Conservation (phyloP, 768 basidiomycete genomes). For the Psilocybe azurescens region DNA sequence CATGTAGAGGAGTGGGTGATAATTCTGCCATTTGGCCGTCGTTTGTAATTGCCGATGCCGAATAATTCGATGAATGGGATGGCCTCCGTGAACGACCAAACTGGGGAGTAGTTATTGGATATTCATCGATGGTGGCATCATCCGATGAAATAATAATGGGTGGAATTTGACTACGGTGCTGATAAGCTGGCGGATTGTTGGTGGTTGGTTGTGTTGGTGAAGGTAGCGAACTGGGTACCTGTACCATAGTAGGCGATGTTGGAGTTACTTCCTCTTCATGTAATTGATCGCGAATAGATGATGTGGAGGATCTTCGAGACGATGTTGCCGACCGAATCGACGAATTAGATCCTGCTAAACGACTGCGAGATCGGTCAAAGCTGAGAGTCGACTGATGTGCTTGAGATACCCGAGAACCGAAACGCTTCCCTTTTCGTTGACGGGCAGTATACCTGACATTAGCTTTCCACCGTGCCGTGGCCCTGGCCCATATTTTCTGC, state of each 20-base stretch:
- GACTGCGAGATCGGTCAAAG: conserved; percentile 25
- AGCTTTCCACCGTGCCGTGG: conserved; percentile 72
- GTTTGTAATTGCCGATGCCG: conserved; percentile 17
- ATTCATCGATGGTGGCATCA: conserved; percentile 17
- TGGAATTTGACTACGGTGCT: conserved; percentile 30
- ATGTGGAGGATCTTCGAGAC: conserved; percentile 39
- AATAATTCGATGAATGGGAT: conserved; percentile 25
- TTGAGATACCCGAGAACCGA: conserved; percentile 29
- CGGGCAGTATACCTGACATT: conserved; percentile 66
- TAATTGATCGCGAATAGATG: conserved; percentile 20
- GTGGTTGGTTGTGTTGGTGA: conserved; percentile 17
- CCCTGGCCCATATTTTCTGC: conserved; percentile 67
- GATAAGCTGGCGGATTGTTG: conserved; percentile 47
- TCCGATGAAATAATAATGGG: conserved; percentile 21
- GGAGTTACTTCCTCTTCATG: conserved; percentile 6
- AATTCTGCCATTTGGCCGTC: conserved; percentile 15
- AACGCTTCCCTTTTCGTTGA: conserved; percentile 55
- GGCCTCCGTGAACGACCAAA: conserved; percentile 25
- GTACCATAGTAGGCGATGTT: conserved; percentile 17
- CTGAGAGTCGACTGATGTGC: conserved; percentile 31
- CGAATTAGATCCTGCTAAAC: conserved; percentile 15
- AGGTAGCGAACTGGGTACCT: conserved; percentile 18
- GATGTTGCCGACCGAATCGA: conserved; percentile 23
- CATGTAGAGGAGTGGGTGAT: conserved; percentile 30
- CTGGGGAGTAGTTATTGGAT: conserved; percentile 13